Conservation (phyloP, 1,284 basidiomycete species). For the Cryptococcus sp. region DNA sequence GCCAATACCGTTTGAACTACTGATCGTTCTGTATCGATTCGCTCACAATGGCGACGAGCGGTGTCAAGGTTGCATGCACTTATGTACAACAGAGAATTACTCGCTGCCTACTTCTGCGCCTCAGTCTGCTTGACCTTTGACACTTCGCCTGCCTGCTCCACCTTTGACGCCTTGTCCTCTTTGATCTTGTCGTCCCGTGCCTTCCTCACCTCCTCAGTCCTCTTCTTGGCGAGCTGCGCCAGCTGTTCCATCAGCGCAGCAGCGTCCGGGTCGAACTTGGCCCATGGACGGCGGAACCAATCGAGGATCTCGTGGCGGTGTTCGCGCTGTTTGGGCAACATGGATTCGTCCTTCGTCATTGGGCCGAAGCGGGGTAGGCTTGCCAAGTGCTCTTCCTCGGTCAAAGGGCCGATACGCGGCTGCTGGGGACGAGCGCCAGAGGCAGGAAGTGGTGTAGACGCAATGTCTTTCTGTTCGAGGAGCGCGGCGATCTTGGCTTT, state of each 20-base stretch:
- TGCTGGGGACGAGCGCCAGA: too few relatives aligned
- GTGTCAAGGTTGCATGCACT: too few relatives aligned
- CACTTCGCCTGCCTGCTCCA: too few relatives aligned
- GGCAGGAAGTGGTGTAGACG: background rate
- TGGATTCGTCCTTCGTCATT: constrained; percentile 21
- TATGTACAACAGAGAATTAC: too few relatives aligned
- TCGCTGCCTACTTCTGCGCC: too few relatives aligned
- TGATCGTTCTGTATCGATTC: too few relatives aligned
- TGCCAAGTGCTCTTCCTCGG: constrained; percentile 29
- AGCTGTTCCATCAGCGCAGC: background rate
- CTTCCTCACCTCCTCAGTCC: background rate
- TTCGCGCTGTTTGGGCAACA: constrained; percentile 32
- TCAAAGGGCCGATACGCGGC: constrained; percentile 28
- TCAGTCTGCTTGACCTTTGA: too few relatives aligned
- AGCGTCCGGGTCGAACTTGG: constrained; percentile 13
- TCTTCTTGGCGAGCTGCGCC: constrained; percentile 1
- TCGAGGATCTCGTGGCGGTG: constrained; percentile 36
- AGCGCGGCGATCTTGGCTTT: constrained; percentile 29
- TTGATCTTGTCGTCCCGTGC: too few relatives aligned
- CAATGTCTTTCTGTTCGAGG: constrained; percentile 11
- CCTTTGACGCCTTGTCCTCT: too few relatives aligned
- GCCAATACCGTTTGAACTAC: too few relatives aligned
- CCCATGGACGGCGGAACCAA: constrained; percentile 39
- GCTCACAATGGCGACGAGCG: too few relatives aligned
- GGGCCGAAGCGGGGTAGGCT: constrained; percentile 31